Evolutionary conservation across 225 moss, liverwort and hornwort genomes (phyloP).

Genomic region (Rhytidiadelphus loreus): DNA sequence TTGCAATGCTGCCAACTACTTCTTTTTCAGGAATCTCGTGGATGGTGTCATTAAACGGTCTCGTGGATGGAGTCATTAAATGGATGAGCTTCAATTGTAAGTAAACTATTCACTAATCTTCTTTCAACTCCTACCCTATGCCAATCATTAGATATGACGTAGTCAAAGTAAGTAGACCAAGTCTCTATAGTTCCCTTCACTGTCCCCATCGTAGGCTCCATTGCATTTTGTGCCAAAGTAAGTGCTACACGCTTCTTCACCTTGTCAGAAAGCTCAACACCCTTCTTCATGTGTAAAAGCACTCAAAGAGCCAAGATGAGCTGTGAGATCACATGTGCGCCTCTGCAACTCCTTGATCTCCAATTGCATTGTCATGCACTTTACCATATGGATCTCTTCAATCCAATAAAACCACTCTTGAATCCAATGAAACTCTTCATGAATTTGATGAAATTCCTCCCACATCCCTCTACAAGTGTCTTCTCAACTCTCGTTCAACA

Average conservation of each 20-base stretch:
- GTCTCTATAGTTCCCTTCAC: background rate
- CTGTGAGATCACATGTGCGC: fast-evolving
- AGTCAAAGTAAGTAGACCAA: background rate
- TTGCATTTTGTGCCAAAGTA: background rate
- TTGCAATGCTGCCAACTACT: background rate
- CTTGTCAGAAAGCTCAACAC: background rate
- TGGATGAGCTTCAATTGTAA: fast-evolving
- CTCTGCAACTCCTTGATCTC: background rate
- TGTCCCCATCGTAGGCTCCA: fast-evolving
- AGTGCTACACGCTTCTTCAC: background rate
- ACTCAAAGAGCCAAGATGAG: background rate
- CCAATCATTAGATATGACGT: fast-evolving
- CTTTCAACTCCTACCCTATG: background rate
- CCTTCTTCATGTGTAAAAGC: background rate
- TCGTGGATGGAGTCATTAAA: too few relatives aligned
- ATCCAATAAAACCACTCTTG: fast-evolving
- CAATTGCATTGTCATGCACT: background rate
- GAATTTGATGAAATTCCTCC: fast-evolving
- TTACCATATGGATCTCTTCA: fast-evolving
- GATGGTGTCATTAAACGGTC: too few relatives aligned
- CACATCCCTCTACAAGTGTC: background rate
- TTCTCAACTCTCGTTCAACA: too few relatives aligned
- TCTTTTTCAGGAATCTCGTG: fast-evolving
- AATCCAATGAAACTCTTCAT: too few relatives aligned
- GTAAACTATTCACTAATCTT: background rate